Evolutionary conservation across 2,329 filamentous ascomycete genomes (phyloP).

Genomic region (Penicillium expansum): DNA sequence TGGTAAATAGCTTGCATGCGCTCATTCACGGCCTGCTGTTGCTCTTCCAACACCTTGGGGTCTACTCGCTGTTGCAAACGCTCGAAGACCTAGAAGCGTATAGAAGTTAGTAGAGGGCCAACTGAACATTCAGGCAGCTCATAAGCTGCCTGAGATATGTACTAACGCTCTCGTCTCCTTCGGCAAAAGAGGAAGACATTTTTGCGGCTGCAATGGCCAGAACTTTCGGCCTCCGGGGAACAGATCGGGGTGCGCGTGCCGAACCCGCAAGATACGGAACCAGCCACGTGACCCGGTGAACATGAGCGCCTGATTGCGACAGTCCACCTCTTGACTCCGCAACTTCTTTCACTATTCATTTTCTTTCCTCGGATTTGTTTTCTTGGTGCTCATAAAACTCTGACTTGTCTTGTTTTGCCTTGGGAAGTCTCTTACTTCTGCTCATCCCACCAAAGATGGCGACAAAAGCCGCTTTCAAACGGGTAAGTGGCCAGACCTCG

Average conservation of each 20-base stretch:
- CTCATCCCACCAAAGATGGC: slow-evolving; percentile 55
- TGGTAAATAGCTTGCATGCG: slow-evolving; percentile 57
- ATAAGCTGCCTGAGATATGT: not conserved
- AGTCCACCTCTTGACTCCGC: not conserved
- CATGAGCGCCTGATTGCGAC: slow-evolving; percentile 20
- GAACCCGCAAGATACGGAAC: slow-evolving; percentile 18
- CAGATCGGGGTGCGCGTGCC: slow-evolving; percentile 15
- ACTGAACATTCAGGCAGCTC: not conserved
- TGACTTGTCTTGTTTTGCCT: not conserved
- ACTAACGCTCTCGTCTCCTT: slow-evolving; percentile 44
- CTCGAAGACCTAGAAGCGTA: slow-evolving; percentile 33
- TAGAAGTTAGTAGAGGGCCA: slow-evolving; percentile 10
- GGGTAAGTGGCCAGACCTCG: slow-evolving; percentile 50
- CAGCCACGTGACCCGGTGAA: slow-evolving; percentile 14
- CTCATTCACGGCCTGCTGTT: slow-evolving; percentile 60
- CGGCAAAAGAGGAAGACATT: slow-evolving; percentile 45
- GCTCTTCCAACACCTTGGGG: slow-evolving; percentile 57
- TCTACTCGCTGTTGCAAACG: slow-evolving; percentile 53
- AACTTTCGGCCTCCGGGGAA: slow-evolving; percentile 16
- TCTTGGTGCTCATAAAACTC: not conserved
- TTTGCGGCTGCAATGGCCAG: slow-evolving; percentile 37
- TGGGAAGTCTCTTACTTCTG: not conserved
- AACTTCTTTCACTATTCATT: not conserved
- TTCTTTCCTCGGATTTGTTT: not conserved
- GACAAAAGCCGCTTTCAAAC: slow-evolving; percentile 69